Base-by-base conservation (phyloP, 78 protist genomes). In the Planoprotostelium fungivorum region DNA sequence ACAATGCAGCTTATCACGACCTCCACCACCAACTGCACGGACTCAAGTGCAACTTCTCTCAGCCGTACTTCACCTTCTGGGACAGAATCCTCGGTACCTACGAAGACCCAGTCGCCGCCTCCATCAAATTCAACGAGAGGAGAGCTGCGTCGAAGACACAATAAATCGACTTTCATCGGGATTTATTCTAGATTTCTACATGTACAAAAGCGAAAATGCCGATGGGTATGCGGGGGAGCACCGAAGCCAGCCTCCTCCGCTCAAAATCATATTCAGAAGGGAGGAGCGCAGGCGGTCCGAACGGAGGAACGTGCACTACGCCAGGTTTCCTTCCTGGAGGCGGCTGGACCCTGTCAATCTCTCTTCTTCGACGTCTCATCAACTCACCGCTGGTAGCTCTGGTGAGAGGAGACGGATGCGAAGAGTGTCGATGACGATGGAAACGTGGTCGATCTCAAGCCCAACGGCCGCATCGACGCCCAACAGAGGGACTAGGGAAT, bases 41-140 rank as follows among this genome's bases (percentile, higher is more conserved):
- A 34, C 83, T 91, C 83, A 35, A 83, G 38, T 51, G 73, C 37
- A 91, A 91, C 39, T 91, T 86, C 84, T 91, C 93, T 28, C 93
- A 91, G 86, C 93, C 93, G 36, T 91, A 86, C 39, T 91, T 91
- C 92, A 39, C 92, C 5, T 91, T 91, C 92, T 91, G 93, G 93
- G 93, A 91, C 36, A n/a, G 34, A 29, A 88, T 91, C 29, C 34
- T n/a, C 36, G 93, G 93, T 36, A 91, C 93, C 85, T 84, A 88
- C 73, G 73, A 25, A 5, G 73, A 51, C 73, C 73, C 73, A 25
- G 73, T 51, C 31, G 73, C 5, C 31, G 73, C 73, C 16, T 5
- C 73, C 73, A 51, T 51, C 16, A 51, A 51, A 51, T 51, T 25
- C 16, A 51, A 51, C 31, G 73, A 51, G 73, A 51, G 73, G 16